These are phyloP conservation scores for Candida nanaspora DNA, from an alignment of 805 yeast genomes.

Conservation along the genomic window DNA sequence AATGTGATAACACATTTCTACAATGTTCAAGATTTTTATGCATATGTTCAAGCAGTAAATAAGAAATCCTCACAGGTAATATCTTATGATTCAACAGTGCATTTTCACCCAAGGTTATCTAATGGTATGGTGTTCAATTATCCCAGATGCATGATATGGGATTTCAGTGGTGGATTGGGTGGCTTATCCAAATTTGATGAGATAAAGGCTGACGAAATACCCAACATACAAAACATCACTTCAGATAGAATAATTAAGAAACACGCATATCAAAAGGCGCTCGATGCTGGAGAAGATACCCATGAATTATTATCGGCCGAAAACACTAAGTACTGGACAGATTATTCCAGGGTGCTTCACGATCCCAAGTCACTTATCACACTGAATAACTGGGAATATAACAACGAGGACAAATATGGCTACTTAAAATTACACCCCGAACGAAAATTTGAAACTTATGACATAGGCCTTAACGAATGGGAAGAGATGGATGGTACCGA, in stretches of 20 bases:
- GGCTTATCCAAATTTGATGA: conserved; percentile 51
- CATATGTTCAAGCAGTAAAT: conserved; percentile 30
- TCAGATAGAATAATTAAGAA: conserved; percentile 17
- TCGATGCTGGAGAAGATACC: conserved; percentile 41
- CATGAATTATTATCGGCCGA: conserved; percentile 27
- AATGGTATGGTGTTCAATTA: conserved; percentile 50
- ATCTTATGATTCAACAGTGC: conserved; percentile 37
- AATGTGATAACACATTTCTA: conserved; percentile 75
- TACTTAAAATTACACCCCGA: conserved; percentile 17
- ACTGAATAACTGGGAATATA: conserved; percentile 54
- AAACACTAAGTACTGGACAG: conserved; percentile 70
- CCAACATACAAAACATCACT: conserved; percentile 5
- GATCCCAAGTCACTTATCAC: conserved; percentile 52
- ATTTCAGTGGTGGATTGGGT: conserved; percentile 71
- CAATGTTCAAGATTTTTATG: conserved; percentile 68
- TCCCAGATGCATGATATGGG: conserved; percentile 85
- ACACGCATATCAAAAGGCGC: conserved; percentile 54
- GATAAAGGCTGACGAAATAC: conserved; percentile 11
- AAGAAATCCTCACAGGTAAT: conserved; percentile 4
- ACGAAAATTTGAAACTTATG: conserved; percentile 37
- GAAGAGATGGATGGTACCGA: conserved; percentile 33
- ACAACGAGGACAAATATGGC: conserved; percentile 27
- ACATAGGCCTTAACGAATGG: conserved; percentile 59
- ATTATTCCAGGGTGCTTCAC: conserved; percentile 61
- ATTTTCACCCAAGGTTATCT: conserved; percentile 35